These are phyloP conservation scores for Talaromyces stipitatus DNA, from an alignment of 495 filamentous ascomycete genomes.

Conservation along the genomic window DNA sequence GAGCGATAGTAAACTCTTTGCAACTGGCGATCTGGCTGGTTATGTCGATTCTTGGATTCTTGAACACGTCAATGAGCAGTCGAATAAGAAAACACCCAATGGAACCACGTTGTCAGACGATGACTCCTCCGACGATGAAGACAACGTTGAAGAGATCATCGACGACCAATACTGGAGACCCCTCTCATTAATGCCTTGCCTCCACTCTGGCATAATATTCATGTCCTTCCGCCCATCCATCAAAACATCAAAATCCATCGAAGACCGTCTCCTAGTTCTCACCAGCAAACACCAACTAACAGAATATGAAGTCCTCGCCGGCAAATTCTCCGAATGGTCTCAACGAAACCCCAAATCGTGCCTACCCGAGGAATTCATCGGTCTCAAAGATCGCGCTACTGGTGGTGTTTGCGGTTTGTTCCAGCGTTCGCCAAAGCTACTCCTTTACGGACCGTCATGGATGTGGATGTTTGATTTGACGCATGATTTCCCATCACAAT, in stretches of 20 bases:
- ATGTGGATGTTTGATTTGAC: constrained; percentile 89
- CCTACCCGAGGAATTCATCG: constrained; percentile 64
- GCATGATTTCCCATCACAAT: constrained; percentile 51
- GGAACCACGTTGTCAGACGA: constrained; percentile 35
- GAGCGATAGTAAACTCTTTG: constrained; percentile 68
- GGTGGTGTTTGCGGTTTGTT: constrained; percentile 78
- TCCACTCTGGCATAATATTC: constrained; percentile 59
- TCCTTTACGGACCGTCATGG: constrained; percentile 80
- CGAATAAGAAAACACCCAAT: constrained; percentile 20
- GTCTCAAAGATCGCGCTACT: constrained; percentile 67
- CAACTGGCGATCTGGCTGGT: constrained; percentile 72
- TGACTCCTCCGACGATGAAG: constrained; percentile 46
- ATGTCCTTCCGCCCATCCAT: constrained; percentile 66
- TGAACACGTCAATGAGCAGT: constrained; percentile 39
- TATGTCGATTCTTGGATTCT: constrained; percentile 82
- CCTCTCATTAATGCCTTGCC: constrained; percentile 68
- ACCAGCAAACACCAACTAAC: constrained; percentile 69
- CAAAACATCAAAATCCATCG: constrained; percentile 24
- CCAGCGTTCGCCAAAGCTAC: constrained; percentile 52
- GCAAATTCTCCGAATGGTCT: constrained; percentile 76
- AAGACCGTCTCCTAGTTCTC: constrained; percentile 63
- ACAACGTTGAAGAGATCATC: constrained; percentile 20
- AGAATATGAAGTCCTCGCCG: constrained; percentile 67
- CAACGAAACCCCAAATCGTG: constrained; percentile 66
- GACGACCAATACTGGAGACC: constrained; percentile 58